A percentile compares a stretch with the other conserved stretches of the same genome.
Conservation (phyloP, 352 stramenopile species). For the Globisporangium sylvaticum region DNA sequence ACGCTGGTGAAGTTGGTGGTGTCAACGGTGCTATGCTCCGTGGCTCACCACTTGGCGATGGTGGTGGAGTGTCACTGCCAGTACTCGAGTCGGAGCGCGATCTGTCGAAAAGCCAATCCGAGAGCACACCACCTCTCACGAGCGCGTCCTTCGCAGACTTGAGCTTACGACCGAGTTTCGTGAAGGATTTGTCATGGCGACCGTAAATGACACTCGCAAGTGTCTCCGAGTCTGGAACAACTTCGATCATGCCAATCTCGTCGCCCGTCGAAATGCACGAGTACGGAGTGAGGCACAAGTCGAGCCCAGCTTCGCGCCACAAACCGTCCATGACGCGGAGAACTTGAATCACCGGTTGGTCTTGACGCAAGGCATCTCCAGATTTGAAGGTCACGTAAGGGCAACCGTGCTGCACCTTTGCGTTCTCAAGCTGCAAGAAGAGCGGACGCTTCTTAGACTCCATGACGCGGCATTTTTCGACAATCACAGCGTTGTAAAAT, state of each 20-base stretch:
- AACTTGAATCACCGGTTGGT: conserved; percentile 91
- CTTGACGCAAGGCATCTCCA: conserved; percentile 91
- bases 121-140: conserved; percentile 52
- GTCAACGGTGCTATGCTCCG: conserved; percentile 1
- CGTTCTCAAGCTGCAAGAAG: conserved; percentile 80
- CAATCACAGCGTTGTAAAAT: conserved; percentile 73
- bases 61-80: background rate
- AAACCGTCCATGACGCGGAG: conserved; percentile 90
- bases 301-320: conserved; percentile 80
- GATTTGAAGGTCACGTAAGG: conserved; percentile 90
- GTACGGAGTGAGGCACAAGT: conserved; percentile 86
- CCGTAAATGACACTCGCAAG: conserved; percentile 85
- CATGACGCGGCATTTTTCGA: conserved; percentile 89
- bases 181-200: conserved; percentile 52
- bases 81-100: background rate
- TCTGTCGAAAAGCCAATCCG: conserved; percentile 65
- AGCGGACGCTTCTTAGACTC: conserved; percentile 92
- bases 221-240: conserved; percentile 85
- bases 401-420: conserved; percentile 53
- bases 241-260: conserved; percentile 87
- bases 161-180: conserved; percentile 63
- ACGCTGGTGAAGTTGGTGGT: conserved; percentile 2
- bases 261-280: conserved; percentile 85
- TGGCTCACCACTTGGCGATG: background rate
- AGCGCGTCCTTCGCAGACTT: conserved; percentile 68